Base-by-base conservation (phyloP, 495 filamentous ascomycete genomes). In the Baudoinia panamericana region DNA sequence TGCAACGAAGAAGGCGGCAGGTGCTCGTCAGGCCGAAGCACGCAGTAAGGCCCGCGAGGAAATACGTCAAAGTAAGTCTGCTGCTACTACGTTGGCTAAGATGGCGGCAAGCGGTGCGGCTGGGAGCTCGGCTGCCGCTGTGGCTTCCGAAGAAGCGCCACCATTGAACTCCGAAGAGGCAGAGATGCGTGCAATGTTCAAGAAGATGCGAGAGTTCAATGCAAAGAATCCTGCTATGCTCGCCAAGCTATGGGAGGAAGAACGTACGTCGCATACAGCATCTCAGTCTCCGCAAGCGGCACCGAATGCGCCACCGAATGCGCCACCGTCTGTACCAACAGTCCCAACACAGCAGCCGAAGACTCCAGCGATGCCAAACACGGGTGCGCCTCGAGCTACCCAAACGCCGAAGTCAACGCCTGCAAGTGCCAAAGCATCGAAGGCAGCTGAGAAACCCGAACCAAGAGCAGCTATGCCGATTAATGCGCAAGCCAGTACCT, bases 121-220 rank as follows among this genome's bases (percentile, higher is more conserved):
- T 7, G 24, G 13, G 2, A 17, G 8, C 12, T 15, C 31, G 4
- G 25, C 32, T 26, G 36, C 22, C 3, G 23, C 21, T 8, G 5
- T 19, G 4, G n/a, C n/a, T n/a, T n/a, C n/a, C n/a, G 44, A 21
- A 3, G 37, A 27, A 11, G 20, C 15, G 1, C 30, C 36, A 12
- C 30, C 38, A 0, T 26, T 17, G 5, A 45, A 35, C 19, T 31
- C 26, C 10, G 43, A 50, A 17, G 51, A 54, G 22, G 39, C 43
- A 10, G 36, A 54, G 42, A 59, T 63, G 38, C 42, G 55, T 12
- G 57, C 52, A 0, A 54, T 62, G 58, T 57, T 63, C 46, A 37
- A 48, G 16, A 63, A 63, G 30, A 58, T 63, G 57, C 43, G 59
- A n/a, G 55, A 63, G 39, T 47, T 60, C 25, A 61, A 63, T 33